Conservation (phyloP, 2,329 filamentous ascomycete genomes). For the Botrytis fragariae region DNA sequence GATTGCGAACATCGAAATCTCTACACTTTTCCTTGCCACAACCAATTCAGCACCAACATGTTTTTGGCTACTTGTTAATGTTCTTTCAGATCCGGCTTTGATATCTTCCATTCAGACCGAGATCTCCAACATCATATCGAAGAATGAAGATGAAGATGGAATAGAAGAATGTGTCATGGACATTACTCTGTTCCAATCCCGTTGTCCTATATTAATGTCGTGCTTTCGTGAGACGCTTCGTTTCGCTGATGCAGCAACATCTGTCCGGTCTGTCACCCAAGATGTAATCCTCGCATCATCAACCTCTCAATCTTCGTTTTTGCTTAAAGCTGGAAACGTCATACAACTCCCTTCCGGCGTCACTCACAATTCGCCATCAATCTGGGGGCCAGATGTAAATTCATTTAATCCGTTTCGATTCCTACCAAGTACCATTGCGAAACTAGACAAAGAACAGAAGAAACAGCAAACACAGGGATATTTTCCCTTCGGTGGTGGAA, state of each 20-base stretch:
- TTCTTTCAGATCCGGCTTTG: conserved; percentile 38
- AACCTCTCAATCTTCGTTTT: conserved; percentile 38
- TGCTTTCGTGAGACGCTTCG: conserved; percentile 48
- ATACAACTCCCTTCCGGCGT: conserved; percentile 47
- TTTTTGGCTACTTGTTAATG: conserved; percentile 42
- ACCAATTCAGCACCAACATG: conserved; percentile 43
- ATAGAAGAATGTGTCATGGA: conserved; percentile 26
- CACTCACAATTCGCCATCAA: conserved; percentile 42
- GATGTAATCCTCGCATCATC: conserved; percentile 43
- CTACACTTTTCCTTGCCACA: conserved; percentile 38
- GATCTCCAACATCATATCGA: conserved; percentile 27
- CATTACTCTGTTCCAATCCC: conserved; percentile 38
- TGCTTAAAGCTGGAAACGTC: conserved; percentile 44
- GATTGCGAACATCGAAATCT: conserved; percentile 39
- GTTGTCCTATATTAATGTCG: conserved; percentile 45
- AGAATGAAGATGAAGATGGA: not conserved
- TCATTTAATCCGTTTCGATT: conserved; percentile 46
- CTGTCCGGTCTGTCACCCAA: conserved; percentile 43
- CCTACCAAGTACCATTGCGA: conserved; percentile 31
- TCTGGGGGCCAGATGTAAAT: conserved; percentile 46
- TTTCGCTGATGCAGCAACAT: conserved; percentile 41
- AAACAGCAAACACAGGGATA: conserved; percentile 36
- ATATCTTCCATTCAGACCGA: conserved; percentile 38
- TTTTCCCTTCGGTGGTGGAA: conserved; percentile 43
- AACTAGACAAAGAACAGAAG: conserved; percentile 23